A percentile compares a stretch with the other conserved stretches of the same genome.
phyloP scores from a whole-genome alignment of 371 early-diverging fungal species.

The Lichtheimia ramosa region DNA sequence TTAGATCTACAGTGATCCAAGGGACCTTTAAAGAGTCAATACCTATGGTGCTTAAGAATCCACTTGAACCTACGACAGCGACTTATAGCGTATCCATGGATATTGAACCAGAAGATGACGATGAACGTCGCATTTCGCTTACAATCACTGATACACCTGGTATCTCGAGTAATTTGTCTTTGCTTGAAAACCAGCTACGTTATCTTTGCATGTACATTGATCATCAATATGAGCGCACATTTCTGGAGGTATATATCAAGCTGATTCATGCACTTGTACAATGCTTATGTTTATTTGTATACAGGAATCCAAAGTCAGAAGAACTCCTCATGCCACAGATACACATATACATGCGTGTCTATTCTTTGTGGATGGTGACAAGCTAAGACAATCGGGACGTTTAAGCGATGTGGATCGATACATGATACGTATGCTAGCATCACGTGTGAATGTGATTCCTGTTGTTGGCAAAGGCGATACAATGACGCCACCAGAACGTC shows the following conservation, averaged over 20 bases:
- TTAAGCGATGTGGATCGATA: constrained; percentile 84
- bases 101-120: constrained; percentile 76
- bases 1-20: constrained; percentile 26
- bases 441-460: constrained; percentile 93
- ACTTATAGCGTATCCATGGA: constrained; percentile 57
- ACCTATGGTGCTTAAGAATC: constrained; percentile 22
- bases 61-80: constrained; percentile 42
- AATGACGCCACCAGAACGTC: constrained; percentile 86
- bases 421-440: constrained; percentile 78
- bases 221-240: constrained; percentile 70
- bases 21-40: constrained; percentile 32
- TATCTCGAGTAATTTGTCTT: constrained; percentile 37
- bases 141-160: constrained; percentile 87
- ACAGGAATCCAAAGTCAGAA: constrained; percentile 69
- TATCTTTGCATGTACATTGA: constrained; percentile 65
- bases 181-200: constrained; percentile 48
- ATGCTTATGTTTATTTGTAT: constrained; percentile 43
- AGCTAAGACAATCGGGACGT: constrained; percentile 3
- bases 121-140: constrained; percentile 72
- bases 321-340: constrained; percentile 73
- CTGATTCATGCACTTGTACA: too few species aligned
- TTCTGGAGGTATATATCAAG: constrained; percentile 55
- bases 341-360: constrained; percentile 94
- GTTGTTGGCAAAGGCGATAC: constrained; percentile 96
- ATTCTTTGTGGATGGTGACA: constrained; percentile 78